Percentiles rank a stretch among this genome's conserved stretches.
Conservation (phyloP, 768 basidiomycete genomes). For the Amanita subjunquillea region DNA sequence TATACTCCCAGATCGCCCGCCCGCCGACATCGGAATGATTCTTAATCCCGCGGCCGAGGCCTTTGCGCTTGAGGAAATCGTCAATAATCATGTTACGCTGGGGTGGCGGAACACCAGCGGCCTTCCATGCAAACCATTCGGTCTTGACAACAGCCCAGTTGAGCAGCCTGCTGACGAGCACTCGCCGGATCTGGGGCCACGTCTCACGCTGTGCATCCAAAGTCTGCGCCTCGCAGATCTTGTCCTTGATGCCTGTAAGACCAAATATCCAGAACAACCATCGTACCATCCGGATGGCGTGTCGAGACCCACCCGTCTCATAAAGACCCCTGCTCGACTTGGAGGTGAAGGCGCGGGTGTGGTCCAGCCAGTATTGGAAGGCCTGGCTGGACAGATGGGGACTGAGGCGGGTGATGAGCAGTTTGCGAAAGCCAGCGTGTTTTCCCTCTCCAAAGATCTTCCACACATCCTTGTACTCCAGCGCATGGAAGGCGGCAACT, state of each 20-base stretch:
- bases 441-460: conserved; percentile 57
- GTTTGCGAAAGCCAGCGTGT: conserved; percentile 45
- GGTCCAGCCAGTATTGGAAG: conserved; percentile 70
- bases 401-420: conserved; percentile 51
- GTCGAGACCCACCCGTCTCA: not conserved
- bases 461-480: conserved; percentile 55
- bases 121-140: conserved; percentile 64
- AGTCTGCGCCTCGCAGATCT: conserved; percentile 43
- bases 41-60: not conserved
- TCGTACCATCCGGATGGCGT: conserved; percentile 46
- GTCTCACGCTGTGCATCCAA: conserved; percentile 48
- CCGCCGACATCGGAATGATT: not conserved
- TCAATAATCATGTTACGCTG: conserved; percentile 52
- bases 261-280: conserved; percentile 48
- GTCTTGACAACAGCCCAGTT: conserved; percentile 47
- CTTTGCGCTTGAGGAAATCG: conserved; percentile 21
- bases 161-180: conserved; percentile 41
- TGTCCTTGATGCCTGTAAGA: conserved; percentile 49
- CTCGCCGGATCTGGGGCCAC: conserved; percentile 53
- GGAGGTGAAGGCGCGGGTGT: conserved; percentile 36
- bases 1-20: conserved; percentile 32
- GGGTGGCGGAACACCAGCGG: conserved; percentile 65
- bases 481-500: conserved; percentile 48
- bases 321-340: conserved; percentile 66
- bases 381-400: conserved; percentile 63